Conservation (phyloP, 2,329 filamentous ascomycete genomes). For the Fusarium camptoceras region DNA sequence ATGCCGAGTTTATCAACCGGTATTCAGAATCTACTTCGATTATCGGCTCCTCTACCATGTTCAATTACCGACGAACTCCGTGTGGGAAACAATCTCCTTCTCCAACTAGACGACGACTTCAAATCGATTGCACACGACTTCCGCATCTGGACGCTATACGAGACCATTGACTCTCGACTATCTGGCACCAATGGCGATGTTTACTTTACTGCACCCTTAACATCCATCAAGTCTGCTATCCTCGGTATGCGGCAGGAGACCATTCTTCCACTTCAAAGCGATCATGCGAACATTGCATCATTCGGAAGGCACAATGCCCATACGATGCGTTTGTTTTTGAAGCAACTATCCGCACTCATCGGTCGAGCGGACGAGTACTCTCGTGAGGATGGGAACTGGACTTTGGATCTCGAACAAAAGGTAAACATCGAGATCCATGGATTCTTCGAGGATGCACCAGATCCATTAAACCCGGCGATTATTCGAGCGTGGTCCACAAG, state of each 20-base stretch:
- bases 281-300: conserved; percentile 66
- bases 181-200: conserved; percentile 60
- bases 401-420: conserved; percentile 62
- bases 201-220: conserved; percentile 69
- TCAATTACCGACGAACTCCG: conserved; percentile 64
- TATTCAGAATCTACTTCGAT: conserved; percentile 64
- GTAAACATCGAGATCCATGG: conserved; percentile 68
- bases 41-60: conserved; percentile 62
- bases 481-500: conserved; percentile 65
- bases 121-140: conserved; percentile 67
- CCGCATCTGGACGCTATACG: conserved; percentile 72
- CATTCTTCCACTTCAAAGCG: conserved; percentile 65
- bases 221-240: conserved; percentile 67
- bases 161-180: conserved; percentile 70
- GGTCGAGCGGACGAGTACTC: conserved; percentile 50
- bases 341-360: conserved; percentile 51
- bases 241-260: conserved; percentile 64
- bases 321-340: conserved; percentile 58
- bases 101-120: conserved; percentile 66
- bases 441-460: conserved; percentile 68
- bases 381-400: conserved; percentile 53
- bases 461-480: conserved; percentile 48
- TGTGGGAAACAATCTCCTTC: conserved; percentile 61
- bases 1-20: conserved; percentile 66
- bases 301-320: conserved; percentile 63